These are phyloP conservation scores for Phyllosticta ampelicida DNA, from an alignment of 2,329 filamentous ascomycete genomes.

Conservation along the genomic window DNA sequence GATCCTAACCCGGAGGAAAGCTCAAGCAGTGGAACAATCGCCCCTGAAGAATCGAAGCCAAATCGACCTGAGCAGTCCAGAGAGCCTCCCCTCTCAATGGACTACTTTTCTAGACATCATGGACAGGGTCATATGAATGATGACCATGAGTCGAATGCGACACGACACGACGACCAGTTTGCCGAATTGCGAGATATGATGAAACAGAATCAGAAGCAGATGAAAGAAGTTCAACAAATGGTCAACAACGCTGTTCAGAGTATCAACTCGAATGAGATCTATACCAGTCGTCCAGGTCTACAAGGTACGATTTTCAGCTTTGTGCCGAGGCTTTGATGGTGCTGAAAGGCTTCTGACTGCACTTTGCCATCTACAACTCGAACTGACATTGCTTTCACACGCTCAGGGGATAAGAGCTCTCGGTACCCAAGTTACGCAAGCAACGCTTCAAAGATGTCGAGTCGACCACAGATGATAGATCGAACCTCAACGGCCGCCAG, in stretches of 20 bases:
- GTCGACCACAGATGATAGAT: neutral
- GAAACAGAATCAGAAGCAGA: conserved; percentile 5
- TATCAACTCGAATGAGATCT: neutral
- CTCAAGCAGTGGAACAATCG: neutral
- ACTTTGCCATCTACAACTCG: neutral
- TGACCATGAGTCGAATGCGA: neutral
- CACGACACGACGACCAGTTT: neutral
- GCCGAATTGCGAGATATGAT: neutral
- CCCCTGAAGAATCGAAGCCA: neutral
- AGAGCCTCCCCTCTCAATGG: neutral
- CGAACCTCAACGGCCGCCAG: neutral
- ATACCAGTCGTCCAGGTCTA: neutral
- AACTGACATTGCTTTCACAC: neutral
- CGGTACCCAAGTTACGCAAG: neutral
- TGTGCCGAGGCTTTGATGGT: neutral
- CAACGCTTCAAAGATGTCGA: neutral
- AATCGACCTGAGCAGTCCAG: neutral
- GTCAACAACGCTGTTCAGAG: neutral
- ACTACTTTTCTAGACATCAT: neutral
- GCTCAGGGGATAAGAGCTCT: neutral
- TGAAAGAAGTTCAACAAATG: conserved; percentile 1
- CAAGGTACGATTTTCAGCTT: neutral
- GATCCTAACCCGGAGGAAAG: neutral
- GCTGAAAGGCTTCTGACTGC: neutral
- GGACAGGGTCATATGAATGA: neutral